Evolutionary conservation across 139 green algal genomes (phyloP), one percentile per base, ranked within the genome.

Genomic region (Coelastrella sp.): DNA sequence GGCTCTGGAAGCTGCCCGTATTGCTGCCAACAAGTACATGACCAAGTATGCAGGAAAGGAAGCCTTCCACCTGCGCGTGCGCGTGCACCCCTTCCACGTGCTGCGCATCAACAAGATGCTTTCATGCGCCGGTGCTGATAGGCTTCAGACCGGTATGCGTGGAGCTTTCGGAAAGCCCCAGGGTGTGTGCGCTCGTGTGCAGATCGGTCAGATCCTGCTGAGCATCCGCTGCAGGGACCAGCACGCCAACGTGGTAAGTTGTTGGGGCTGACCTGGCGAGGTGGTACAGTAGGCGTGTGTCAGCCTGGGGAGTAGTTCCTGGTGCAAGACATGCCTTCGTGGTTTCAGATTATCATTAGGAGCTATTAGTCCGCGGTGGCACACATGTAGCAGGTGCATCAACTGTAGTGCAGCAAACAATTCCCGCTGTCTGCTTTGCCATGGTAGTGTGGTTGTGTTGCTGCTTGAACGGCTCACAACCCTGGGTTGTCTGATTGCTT

Each of bases 51-150:
- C 98, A 13, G 98, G 98, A 84, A 99, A 99, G 95, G 98, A 99
- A 64, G 90, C 96, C 3, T 99, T 99, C 97, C 98, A 99, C 95
- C 95, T 99, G 79, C 97, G 98, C 88, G 96, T 99, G 71, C 98
- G 98, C 75, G 97, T 99, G 93, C 98, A 99, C 93, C 98, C 98
- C 90, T 99, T 98, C 96, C 98, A 99, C 92, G 98, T 99, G 90
- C 97, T 99, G 89, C 97, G 98, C 91, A 99, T 99, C 96, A 99
- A 99, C 97, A 99, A 99, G 95, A 99, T 99, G 98, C 97, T 99
- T 96, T 99, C 98, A 58, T 99, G 98, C 94, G 98, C 98, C 73
- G 98, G 98, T 68, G 98, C 98, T 85, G 98, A 99, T 99, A 95
- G 97, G 87, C 96, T 99, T 76, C 98, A 99, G 95, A 99, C 98